Base-by-base conservation (phyloP, 148 eudicot species). In the Vaccinium macrocarpon region DNA sequence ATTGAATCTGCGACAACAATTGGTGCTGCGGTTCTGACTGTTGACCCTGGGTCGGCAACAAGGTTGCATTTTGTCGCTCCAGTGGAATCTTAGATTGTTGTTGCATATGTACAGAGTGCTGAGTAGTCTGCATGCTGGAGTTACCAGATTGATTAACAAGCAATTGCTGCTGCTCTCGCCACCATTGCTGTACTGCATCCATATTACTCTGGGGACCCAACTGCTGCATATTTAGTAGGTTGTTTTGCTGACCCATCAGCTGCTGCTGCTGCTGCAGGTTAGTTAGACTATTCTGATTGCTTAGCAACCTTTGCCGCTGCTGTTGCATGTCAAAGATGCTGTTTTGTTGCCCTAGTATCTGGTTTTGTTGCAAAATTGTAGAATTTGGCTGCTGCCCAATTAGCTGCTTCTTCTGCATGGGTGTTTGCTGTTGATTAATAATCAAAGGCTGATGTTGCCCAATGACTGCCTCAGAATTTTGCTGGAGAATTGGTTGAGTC, bases 301-400 rank as follows among this genome's bases (percentile, higher is more conserved):
- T 88, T 42, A 91, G 48, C 88, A 92, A 74, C 89, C 96, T 90
- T 61, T 91, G 96, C 87, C 50, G 83, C 84, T 93, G 94, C 87
- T 94, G 96, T 81, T 92, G 98, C 90, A 95, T 72, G 79, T 93
- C 99, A 55, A 92, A 87, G 57, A 92, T 88, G 86, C 89, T 90
- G 88, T 76, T 91, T 85, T 89, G 98, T 84, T 93, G 96, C 51
- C 92, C 90, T 59, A 93, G 81, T 50, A 91, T 84, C 85, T 90
- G 94, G 84, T 84, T 91, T 81, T 87, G 93, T 79, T 91, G 93
- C 90, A 93, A 86, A 83, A 84, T 89, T 77, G 91, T 84, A 52
- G 84, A 81, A 87, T 83, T 92, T 57, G 92, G 59, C 83, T 90
- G 98, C 76, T 93, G 94, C 51, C 91, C 92, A 64, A 89, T 86